A percentile compares a stretch with the other conserved stretches of the same genome.
phyloP scores from a whole-genome alignment of 2,329 filamentous ascomycete species.

The Hypoxylon sp. region DNA sequence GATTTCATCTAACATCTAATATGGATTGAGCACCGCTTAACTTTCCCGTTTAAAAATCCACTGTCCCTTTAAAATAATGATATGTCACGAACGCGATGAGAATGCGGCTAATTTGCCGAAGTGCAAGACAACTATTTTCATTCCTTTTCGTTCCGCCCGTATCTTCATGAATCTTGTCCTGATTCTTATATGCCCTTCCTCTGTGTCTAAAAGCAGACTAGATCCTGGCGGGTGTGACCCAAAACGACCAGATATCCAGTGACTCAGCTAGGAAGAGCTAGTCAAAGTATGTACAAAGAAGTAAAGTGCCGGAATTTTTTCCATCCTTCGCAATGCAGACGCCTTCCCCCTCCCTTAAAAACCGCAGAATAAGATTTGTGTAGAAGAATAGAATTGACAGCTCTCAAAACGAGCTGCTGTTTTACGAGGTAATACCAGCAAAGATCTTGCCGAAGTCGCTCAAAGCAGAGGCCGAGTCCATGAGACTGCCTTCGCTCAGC shows the following conservation, averaged over 20 bases:
- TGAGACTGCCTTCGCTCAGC: constrained; percentile 61
- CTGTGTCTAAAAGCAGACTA: constrained; percentile 32
- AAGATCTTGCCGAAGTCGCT: constrained; percentile 66
- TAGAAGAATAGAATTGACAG: constrained; percentile 32
- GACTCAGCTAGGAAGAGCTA: constrained; percentile 14
- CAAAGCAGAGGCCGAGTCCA: constrained; percentile 58
- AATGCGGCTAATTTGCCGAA: neutral
- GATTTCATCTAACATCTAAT: neutral
- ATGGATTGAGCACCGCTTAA: neutral
- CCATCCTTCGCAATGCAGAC: constrained; percentile 37
- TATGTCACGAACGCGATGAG: neutral
- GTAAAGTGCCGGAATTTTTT: constrained; percentile 34
- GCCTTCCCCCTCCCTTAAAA: constrained; percentile 26
- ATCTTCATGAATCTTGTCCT: constrained; percentile 42
- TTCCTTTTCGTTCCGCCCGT: constrained; percentile 33
- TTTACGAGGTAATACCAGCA: constrained; percentile 57
- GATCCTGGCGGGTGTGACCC: constrained; percentile 36
- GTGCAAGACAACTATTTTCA: constrained; percentile 12
- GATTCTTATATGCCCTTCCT: constrained; percentile 36
- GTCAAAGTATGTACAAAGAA: constrained; percentile 45
- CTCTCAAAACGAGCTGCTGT: neutral
- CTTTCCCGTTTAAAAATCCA: neutral
- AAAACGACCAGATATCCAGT: constrained; percentile 40
- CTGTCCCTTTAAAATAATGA: neutral
- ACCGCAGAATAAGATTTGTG: constrained; percentile 43